Evolutionary conservation across 139 green algal species (phyloP).

Genomic region (Zygnema circumcarinatum): DNA sequence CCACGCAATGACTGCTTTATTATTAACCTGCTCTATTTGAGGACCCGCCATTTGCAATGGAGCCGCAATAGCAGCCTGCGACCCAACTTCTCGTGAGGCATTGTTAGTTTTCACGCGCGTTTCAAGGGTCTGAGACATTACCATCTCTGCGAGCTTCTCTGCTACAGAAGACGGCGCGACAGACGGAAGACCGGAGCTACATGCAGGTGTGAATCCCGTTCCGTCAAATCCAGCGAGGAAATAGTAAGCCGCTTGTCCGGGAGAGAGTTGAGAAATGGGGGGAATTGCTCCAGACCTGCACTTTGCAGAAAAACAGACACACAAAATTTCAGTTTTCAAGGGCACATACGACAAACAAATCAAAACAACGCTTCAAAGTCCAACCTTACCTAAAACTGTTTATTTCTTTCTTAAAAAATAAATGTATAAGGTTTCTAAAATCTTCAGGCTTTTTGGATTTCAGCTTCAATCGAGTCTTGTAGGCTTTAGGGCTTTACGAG

Average conservation of each 20-base stretch:
- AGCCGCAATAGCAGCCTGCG: neutral
- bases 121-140: neutral
- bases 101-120: too few relatives aligned
- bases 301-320: too few relatives aligned
- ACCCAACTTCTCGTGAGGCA: too few relatives aligned
- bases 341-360: too few relatives aligned
- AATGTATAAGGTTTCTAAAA: too few relatives aligned
- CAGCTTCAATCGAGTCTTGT: too few relatives aligned
- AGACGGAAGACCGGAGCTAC: neutral
- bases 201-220: neutral
- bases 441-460: too few relatives aligned
- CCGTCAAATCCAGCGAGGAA: conserved; percentile 2
- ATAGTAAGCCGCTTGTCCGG: conserved; percentile 8
- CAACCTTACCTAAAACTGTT: too few relatives aligned
- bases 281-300: neutral
- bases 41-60: neutral
- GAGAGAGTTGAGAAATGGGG: neutral
- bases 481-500: too few relatives aligned
- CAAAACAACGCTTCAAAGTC: too few relatives aligned
- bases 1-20: neutral
- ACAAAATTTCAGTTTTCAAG: too few relatives aligned
- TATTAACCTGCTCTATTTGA: neutral
- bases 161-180: neutral
- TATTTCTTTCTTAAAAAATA: too few relatives aligned
- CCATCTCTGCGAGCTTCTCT: neutral